Base-by-base conservation (phyloP, 208 protist genomes). In the Angomonas deanei region DNA sequence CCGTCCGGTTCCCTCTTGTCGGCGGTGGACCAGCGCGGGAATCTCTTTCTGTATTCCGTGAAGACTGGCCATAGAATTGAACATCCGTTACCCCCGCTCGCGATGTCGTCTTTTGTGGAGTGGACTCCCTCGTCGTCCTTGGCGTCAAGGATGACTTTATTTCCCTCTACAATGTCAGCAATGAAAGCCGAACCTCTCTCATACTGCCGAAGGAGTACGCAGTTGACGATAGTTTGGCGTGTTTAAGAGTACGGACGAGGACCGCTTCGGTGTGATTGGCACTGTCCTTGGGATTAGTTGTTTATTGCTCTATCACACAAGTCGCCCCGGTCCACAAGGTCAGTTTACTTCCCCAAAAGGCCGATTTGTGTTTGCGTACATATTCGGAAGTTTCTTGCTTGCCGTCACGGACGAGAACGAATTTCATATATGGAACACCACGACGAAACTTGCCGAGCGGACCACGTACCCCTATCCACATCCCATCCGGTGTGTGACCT, bases 351-450 rank as follows among this genome's bases (percentile, higher is more conserved):
- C 11, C 31, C 8, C 32, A 1, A 32, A 33, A 3, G 31, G 53
- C 31, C 8, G 17, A 10, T 39, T 59, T 4, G n/a, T 23, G 17
- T 59, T 59, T 11, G 63, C 76, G 31, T 64, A 50, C 49, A 68
- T 77, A 64, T 72, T 83, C 24, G 84, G 76, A 46, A 81, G 81
- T 58, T 84, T 88, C 49, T 67, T 81, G 36, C 82, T 81, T 50
- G 81, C 78, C 15, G 67, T 76, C 0, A 76, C 72, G 1, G 46
- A 49, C 19, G 85, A 89, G 56, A 57, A 61, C 24, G 69, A 59
- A 11, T 47, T 95, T 28, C 79, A 76, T 24, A 64, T 92, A 46
- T 95, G 88, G 88, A 88, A 61, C 49, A n/a, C n/a, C n/a, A 60
- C 91, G 15, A 24, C 65, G 38, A 63, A 71, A 10, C 66, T 77